phyloP scores from a whole-genome alignment of 441 rosid genomes.

The Metrosideros polymorpha region DNA sequence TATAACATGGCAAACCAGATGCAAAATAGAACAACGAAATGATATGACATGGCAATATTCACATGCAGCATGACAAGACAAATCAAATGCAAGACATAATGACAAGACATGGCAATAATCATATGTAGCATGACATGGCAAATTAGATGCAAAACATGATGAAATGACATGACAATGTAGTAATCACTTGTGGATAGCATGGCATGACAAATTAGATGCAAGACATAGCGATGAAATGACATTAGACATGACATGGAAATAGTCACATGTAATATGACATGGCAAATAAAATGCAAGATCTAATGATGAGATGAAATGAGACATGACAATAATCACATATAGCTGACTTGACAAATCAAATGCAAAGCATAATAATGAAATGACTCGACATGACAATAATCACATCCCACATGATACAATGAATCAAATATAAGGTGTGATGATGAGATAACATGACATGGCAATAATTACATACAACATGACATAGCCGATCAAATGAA shows the following conservation, averaged over 20 bases:
- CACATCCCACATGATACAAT: rapidly evolving
- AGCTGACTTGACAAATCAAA: neutral
- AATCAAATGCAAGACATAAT: neutral
- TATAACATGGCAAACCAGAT: neutral
- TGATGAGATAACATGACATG: neutral
- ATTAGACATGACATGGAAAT: neutral
- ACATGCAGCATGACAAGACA: neutral
- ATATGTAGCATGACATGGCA: neutral
- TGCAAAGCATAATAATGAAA: neutral
- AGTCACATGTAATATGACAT: neutral
- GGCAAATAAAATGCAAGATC: neutral
- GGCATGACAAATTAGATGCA: neutral
- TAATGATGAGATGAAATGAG: too few relatives aligned
- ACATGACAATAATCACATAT: neutral
- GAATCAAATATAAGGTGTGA: neutral
- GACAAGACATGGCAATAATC: neutral
- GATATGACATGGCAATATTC: neutral
- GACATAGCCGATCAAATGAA: rapidly evolving
- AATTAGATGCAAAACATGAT: neutral
- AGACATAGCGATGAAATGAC: neutral
- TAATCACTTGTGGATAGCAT: rapidly evolving
- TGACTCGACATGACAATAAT: neutral
- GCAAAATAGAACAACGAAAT: rapidly evolving
- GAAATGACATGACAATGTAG: neutral
- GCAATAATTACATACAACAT: too few relatives aligned